Base-by-base conservation (phyloP, 2,329 filamentous ascomycete species). In the Fusarium sublunatum region DNA sequence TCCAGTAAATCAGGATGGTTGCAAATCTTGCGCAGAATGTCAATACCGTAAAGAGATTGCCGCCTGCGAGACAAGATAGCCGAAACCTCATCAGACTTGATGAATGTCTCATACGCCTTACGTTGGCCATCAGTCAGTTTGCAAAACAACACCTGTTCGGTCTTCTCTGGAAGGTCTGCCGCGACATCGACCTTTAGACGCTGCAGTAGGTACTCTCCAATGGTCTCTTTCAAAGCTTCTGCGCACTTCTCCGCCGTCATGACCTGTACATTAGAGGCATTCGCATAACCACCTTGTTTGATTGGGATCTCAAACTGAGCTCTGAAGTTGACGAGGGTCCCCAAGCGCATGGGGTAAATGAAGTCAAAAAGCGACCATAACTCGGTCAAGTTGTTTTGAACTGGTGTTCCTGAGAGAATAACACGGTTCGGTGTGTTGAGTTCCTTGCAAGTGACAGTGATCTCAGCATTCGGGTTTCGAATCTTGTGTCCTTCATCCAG, bases 401-500 rank as follows among this genome's bases (percentile, higher is more conserved):
- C 96, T 0, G 96, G 96, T 0, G 95, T 99, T 6, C 95, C 95
- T 0, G 96, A 98, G 2, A 99, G 81, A 57, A 99, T 98, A 62
- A 98, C 84, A 22, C 96, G 87, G 70, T 98, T 95, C 1, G 91
- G 86, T 0, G 95, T 99, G 31, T 91, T 89, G 10, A 99, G 80
- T 75, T 97, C 92, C 74, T 99, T 99, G 82, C 93, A 97, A 65
- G 93, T 91, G 48, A 98, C 91, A 0, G 96, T 97, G 64, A 99
- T 95, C 7, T 91, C 90, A 0, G 95, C 93, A 70, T 98, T 96
- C 0, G 95, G 95, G 69, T 99, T 99, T 35, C 95, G 89, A 68
- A 99, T 99, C 76, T 97, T 97, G 78, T 99, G 96, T 4, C 96
- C 95, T 80, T 99, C 95, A 59, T 99, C 95, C 6, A 99, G 84